Base-by-base conservation (phyloP, 305 asterid genomes). In the Withania somnifera region DNA sequence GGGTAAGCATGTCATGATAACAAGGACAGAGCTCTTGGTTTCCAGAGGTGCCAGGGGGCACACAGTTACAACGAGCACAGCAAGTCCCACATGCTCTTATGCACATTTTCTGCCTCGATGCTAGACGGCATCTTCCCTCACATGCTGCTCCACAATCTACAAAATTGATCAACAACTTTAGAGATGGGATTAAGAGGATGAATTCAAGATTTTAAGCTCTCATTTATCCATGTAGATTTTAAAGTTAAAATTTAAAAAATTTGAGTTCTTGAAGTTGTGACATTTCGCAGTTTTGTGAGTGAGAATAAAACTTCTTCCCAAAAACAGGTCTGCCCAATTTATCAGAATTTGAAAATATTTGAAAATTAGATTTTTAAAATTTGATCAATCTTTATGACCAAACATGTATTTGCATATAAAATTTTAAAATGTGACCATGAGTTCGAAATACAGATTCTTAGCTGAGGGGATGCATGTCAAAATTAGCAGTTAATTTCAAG, bases 11-110 rank as follows among this genome's bases (percentile, higher is more conserved):
- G 61, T 34, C 19, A 30, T 78, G 77, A 19, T 90, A 90, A 76
- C 91, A 90, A 26, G 89, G 87, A 81, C 93, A 90, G 11, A 82
- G 68, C 0, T 84, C 77, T 63, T 84, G 84, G 85, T 86, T 84
- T 6, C 93, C 90, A 22, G 89, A 88, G 19, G 93, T 88, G 32
- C 90, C 90, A 1, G 90, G 90, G 22, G 93, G 91, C 54, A 86
- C 91, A 14, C 93, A 90, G 78, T 84, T 78, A 86, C 93, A 90
- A 5, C 90, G 88, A 0, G 73, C 78, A 61, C 93, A 90, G 69
- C 93, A 90, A 22, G 89, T 90, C 45, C 90, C 90, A 54, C 93
- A 90, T 4, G 91, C 93, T 82, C 91, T 82, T n/a, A 77, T 38
- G 86, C 93, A 90, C 26, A 86, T 15, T 5, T 82, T 82, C 38